Evolutionary conservation across 2,329 filamentous ascomycete species (phyloP).

Genomic region (Samsoniella hepiali): DNA sequence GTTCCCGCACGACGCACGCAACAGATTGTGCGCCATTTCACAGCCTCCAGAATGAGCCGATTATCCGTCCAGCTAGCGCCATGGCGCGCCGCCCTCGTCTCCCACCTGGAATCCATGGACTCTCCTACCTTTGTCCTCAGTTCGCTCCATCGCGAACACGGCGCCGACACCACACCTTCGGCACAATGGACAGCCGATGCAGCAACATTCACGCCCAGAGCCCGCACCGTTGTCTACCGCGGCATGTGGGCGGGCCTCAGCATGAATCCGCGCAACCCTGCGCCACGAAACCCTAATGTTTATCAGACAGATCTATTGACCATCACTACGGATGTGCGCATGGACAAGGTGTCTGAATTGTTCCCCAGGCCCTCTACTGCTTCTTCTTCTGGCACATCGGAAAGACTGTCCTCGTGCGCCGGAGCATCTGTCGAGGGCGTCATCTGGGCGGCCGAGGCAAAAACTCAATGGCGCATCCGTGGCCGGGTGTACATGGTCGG

Average conservation of each 20-base stretch:
- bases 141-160: slow-evolving; percentile 41
- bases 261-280: slow-evolving; percentile 68
- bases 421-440: slow-evolving; percentile 76
- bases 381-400: background rate
- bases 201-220: slow-evolving; percentile 51
- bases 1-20: slow-evolving; percentile 26
- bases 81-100: slow-evolving; percentile 51
- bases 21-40: slow-evolving; percentile 30
- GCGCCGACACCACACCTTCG: slow-evolving; percentile 11
- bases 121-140: slow-evolving; percentile 50
- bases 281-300: slow-evolving; percentile 62
- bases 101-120: slow-evolving; percentile 47
- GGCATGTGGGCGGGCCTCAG: slow-evolving; percentile 77
- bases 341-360: slow-evolving; percentile 77
- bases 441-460: slow-evolving; percentile 70
- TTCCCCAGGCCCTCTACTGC: slow-evolving; percentile 41
- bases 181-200: slow-evolving; percentile 38
- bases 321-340: slow-evolving; percentile 84
- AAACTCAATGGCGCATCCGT: slow-evolving; percentile 80
- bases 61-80: slow-evolving; percentile 39
- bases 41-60: slow-evolving; percentile 27
- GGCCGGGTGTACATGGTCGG: slow-evolving; percentile 75
- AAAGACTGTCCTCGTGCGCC: slow-evolving; percentile 45
- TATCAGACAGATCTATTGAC: slow-evolving; percentile 77
- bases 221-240: slow-evolving; percentile 78